Evolutionary conservation across 2,329 filamentous ascomycete species (phyloP).

Genomic region (Microdochium paspali): DNA sequence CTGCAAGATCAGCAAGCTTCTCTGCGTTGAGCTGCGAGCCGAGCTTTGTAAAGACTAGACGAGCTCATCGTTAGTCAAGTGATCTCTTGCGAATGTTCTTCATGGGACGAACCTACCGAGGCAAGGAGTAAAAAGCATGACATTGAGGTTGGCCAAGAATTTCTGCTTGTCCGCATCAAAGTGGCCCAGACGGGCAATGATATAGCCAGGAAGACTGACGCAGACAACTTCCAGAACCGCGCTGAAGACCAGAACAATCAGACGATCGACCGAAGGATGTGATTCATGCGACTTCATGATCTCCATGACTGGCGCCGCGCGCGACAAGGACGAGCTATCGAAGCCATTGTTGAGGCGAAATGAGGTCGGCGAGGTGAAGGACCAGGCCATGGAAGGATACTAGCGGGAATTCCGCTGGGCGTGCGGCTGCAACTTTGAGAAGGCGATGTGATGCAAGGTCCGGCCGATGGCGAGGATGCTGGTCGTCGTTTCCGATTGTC

Average conservation of each 20-base stretch:
- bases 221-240: slow-evolving; percentile 93
- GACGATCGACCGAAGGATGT: slow-evolving; percentile 58
- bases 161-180: slow-evolving; percentile 96
- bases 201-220: slow-evolving; percentile 87
- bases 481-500: too few species aligned
- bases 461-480: too few species aligned
- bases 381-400: slow-evolving; percentile 14
- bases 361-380: slow-evolving; percentile 29
- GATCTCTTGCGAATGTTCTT: neutral
- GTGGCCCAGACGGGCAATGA: slow-evolving; percentile 80
- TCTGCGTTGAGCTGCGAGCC: slow-evolving; percentile 88
- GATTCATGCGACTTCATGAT: slow-evolving; percentile 32
- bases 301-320: slow-evolving; percentile 28
- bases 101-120: slow-evolving; percentile 54
- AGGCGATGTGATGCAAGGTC: too few species aligned
- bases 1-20: slow-evolving; percentile 79
- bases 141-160: slow-evolving; percentile 92
- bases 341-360: slow-evolving; percentile 26
- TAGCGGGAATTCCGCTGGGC: neutral
- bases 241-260: slow-evolving; percentile 83
- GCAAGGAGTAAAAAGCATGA: slow-evolving; percentile 92
- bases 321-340: slow-evolving; percentile 5
- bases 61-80: slow-evolving; percentile 10
- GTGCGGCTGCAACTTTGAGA: too few species aligned
- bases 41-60: slow-evolving; percentile 88